Conservation (phyloP, 345 rosid genomes). For the Eucalyptus coolabah region DNA sequence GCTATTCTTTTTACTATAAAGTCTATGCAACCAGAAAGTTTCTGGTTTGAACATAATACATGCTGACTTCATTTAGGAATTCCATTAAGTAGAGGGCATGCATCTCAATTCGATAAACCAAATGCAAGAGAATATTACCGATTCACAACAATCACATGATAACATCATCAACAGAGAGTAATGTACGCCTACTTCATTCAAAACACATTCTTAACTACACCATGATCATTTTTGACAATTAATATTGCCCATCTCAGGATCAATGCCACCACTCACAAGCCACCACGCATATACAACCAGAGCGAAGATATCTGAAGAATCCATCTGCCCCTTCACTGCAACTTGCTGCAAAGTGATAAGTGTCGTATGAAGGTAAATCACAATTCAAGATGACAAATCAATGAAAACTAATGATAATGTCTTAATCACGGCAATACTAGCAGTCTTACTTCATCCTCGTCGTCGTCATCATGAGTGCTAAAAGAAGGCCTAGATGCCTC, state of each 20-base stretch:
- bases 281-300: not conserved
- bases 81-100: not conserved
- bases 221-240: not conserved
- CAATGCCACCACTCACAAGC: not conserved
- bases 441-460: slow-evolving; percentile 46
- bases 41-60: not conserved
- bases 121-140: not conserved
- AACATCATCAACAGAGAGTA: not conserved
- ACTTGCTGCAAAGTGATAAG: slow-evolving; percentile 16
- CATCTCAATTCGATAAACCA: not conserved
- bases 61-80: not conserved
- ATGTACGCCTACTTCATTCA: not conserved
- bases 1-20: not conserved
- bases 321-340: slow-evolving; percentile 38
- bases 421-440: not conserved
- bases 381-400: not conserved
- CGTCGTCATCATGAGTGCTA: slow-evolving; percentile 62
- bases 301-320: slow-evolving; percentile 57
- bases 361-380: not conserved
- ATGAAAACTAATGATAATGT: not conserved
- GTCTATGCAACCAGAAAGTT: not conserved
- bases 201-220: not conserved
- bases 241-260: not conserved
- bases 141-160: not conserved
- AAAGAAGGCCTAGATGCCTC: slow-evolving; percentile 11